phyloP scores from a whole-genome alignment of 352 stramenopile genomes.

The Phytopythium ostracodes region DNA sequence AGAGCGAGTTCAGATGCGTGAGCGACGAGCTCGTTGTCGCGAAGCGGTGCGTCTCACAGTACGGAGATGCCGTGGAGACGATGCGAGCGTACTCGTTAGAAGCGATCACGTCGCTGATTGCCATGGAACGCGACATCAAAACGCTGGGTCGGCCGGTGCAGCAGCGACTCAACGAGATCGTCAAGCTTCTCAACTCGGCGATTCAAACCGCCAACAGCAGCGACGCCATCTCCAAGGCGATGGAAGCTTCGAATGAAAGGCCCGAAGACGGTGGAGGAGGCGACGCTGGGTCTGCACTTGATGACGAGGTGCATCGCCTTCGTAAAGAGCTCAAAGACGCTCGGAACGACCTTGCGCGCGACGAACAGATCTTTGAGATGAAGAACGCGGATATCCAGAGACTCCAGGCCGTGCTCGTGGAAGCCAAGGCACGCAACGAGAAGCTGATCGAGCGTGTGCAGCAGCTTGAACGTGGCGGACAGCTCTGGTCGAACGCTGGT shows the following conservation, averaged over 20 bases:
- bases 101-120: constrained; percentile 62
- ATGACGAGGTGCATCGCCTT: constrained; percentile 32
- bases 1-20: constrained; percentile 3
- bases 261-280: constrained; percentile 10
- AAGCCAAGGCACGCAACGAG: constrained; percentile 74
- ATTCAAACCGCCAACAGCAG: constrained; percentile 62
- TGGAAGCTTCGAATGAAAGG: constrained; percentile 10
- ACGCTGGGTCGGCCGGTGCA: constrained; percentile 63
- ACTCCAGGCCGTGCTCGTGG: constrained; percentile 46
- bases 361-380: constrained; percentile 86
- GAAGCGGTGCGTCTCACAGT: constrained; percentile 33
- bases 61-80: constrained; percentile 44
- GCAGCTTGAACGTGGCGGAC: constrained; percentile 57
- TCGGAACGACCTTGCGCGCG: constrained; percentile 57
- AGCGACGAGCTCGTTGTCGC: constrained; percentile 32
- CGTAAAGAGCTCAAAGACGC: constrained; percentile 57
- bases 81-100: constrained; percentile 63
- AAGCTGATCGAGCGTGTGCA: constrained; percentile 65
- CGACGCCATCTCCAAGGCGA: constrained; percentile 22
- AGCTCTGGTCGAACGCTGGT: constrained; percentile 59
- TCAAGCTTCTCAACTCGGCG: constrained; percentile 67
- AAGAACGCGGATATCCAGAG: constrained; percentile 74
- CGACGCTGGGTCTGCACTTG: background rate
- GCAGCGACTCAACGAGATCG: constrained; percentile 77
- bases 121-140: constrained; percentile 77